These are phyloP conservation scores for Phytophthora boehmeriae DNA, from an alignment of 352 stramenopile genomes.

Conservation along the genomic window DNA sequence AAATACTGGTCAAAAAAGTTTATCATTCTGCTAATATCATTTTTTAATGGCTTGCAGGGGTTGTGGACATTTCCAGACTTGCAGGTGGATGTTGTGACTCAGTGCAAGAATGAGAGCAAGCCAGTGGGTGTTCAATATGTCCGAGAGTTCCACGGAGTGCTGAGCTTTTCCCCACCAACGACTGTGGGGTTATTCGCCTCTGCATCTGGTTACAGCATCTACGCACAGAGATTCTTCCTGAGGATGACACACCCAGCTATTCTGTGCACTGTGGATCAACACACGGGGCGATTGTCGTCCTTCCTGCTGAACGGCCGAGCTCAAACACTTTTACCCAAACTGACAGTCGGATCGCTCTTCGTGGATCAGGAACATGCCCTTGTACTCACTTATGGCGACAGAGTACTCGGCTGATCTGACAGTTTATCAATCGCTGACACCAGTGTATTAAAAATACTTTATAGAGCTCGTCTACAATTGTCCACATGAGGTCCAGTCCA, in stretches of 20 bases:
- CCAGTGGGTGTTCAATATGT: conserved; percentile 71
- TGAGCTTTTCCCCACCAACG: conserved; percentile 44
- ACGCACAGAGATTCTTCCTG: conserved; percentile 75
- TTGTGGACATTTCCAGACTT: conserved; percentile 67
- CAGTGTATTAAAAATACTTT: too few species aligned
- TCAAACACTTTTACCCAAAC: conserved; percentile 60
- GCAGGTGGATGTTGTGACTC: conserved; percentile 70
- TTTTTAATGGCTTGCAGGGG: conserved; percentile 36
- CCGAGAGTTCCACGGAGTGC: conserved; percentile 78
- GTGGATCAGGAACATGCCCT: conserved; percentile 65
- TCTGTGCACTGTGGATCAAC: conserved; percentile 57
- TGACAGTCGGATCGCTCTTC: conserved; percentile 71
- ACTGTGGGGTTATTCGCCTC: conserved; percentile 75
- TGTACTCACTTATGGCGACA: conserved; percentile 74
- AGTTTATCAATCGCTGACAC: too few species aligned
- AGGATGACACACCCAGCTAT: conserved; percentile 66
- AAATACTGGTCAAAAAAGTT: too few species aligned
- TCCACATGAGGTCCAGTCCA: background rate
- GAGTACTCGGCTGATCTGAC: conserved; percentile 62
- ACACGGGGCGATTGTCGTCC: conserved; percentile 39
- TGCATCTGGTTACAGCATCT: conserved; percentile 79
- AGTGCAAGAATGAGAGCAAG: conserved; percentile 84
- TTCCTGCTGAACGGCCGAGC: conserved; percentile 74
- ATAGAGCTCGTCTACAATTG: background rate
- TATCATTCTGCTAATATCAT: too few species aligned